Conservation (phyloP, 2,329 filamentous ascomycete species). For the Apiospora arundinis region DNA sequence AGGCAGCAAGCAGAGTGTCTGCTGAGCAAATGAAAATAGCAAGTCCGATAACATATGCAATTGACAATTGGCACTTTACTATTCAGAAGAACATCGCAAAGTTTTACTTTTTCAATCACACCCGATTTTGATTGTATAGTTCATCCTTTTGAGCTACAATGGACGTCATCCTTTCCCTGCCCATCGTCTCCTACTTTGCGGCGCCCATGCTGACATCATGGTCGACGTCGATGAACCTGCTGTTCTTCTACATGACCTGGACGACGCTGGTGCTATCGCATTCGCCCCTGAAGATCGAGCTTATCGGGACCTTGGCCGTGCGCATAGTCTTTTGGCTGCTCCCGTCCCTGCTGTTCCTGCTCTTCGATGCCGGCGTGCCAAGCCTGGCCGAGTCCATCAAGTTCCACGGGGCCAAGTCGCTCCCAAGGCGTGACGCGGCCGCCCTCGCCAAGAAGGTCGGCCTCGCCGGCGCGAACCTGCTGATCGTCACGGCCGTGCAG, state of each 20-base stretch:
- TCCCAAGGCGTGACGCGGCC: constrained; percentile 52
- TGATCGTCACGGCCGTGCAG: constrained; percentile 51
- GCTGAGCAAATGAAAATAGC: neutral
- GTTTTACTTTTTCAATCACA: neutral
- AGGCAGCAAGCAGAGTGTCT: neutral
- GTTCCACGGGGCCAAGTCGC: constrained; percentile 59
- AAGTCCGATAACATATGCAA: neutral
- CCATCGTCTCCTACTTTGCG: constrained; percentile 72
- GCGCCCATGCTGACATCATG: constrained; percentile 69
- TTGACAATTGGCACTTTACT: neutral
- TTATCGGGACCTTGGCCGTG: constrained; percentile 72
- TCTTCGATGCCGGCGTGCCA: constrained; percentile 75
- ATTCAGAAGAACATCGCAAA: neutral
- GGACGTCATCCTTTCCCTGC: constrained; percentile 74
- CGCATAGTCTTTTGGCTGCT: constrained; percentile 74
- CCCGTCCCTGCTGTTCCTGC: constrained; percentile 74
- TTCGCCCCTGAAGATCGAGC: constrained; percentile 74
- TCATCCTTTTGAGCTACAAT: constrained; percentile 45
- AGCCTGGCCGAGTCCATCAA: constrained; percentile 74
- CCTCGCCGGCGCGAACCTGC: constrained; percentile 54
- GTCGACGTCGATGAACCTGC: constrained; percentile 79
- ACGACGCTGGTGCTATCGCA: constrained; percentile 81
- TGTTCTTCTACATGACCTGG: constrained; percentile 94
- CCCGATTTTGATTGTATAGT: too few species aligned
- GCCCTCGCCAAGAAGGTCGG: constrained; percentile 44